Base-by-base conservation (phyloP, 1,284 basidiomycete species). In the Ganoderma boninense region DNA sequence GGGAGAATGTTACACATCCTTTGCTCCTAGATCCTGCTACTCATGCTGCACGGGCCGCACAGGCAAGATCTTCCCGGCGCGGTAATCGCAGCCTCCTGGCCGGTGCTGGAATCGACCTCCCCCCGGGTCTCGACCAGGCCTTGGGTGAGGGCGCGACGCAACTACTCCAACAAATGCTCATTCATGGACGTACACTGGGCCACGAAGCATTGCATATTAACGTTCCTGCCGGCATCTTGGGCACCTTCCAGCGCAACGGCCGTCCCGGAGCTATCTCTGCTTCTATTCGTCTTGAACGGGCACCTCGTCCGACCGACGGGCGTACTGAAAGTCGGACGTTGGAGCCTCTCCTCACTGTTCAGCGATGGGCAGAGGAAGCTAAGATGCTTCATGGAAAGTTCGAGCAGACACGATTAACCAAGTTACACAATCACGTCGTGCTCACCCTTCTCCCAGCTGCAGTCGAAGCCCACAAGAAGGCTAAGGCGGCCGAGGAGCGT, bases 331-430 rank as follows among this genome's bases (percentile, higher is more conserved):
- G 83, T 42, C 88, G 89, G 44, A 88, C 89, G 40, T 88, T 95
- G 64, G 91, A 93, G 64, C 97, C 97, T 3, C 82, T 95, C 70
- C 83, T 92, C 13, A 98, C 97, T 0, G 79, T 92, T n/a, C 92
- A 95, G 77, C 89, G 97, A 60, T 99, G 97, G 97, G 84, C 88
- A 1, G 97, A 98, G 77, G 97, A 98, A 81, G 90, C 90, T 67
- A 94, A 93, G 75, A 92, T 95, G 65, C 84, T 96, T 18, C 91
- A 96, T 69, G 91, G 94, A 44, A 88, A 91, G 75, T 91, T 92
- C 70, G 87, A 91, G 20, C 82, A 85, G 35, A 89, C 93, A 74
- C 87, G 96, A 26, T 84, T 90, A n/a, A 84, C 84, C 20, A 92
- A 90, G 76, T 79, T 97, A 32, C 84, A 85, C 32, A 93, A 93